Conservation (phyloP, 208 protist species). For the Porcisia deanei region DNA sequence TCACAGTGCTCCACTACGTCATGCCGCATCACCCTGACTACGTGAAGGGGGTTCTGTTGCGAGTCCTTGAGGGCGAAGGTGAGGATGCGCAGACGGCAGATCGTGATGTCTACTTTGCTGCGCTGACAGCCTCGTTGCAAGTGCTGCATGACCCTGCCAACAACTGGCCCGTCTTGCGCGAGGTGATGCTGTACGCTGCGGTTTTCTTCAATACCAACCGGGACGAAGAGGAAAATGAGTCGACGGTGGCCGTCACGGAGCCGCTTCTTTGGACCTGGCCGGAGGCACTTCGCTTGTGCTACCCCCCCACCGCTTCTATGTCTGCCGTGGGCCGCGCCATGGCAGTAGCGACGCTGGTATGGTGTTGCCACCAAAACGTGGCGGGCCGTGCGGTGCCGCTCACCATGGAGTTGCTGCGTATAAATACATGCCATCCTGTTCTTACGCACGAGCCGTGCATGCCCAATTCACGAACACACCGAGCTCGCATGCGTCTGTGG, state of each 20-base stretch:
- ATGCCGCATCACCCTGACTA: slow-evolving; percentile 41
- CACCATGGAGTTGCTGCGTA: slow-evolving; percentile 59
- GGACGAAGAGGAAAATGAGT: slow-evolving; percentile 82
- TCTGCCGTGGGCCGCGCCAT: slow-evolving; percentile 71
- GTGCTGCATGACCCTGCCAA: slow-evolving; percentile 50
- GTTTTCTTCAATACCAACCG: slow-evolving; percentile 73
- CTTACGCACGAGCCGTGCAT: slow-evolving; percentile 85
- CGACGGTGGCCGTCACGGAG: slow-evolving; percentile 75
- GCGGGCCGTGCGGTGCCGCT: slow-evolving; percentile 34
- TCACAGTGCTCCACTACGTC: slow-evolving; percentile 49
- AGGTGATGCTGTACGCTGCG: slow-evolving; percentile 62
- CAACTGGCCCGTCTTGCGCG: slow-evolving; percentile 48
- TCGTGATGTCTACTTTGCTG: slow-evolving; percentile 62
- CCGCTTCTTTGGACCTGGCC: slow-evolving; percentile 61
- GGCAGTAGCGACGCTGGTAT: slow-evolving; percentile 66
- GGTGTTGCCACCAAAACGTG: slow-evolving; percentile 42
- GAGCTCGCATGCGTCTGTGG: slow-evolving; percentile 84
- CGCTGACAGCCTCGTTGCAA: slow-evolving; percentile 51
- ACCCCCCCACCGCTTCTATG: slow-evolving; percentile 78
- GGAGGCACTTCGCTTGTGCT: slow-evolving; percentile 50
- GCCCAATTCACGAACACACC: slow-evolving; percentile 90
- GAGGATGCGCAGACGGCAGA: slow-evolving; percentile 61
- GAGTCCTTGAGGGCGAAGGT: slow-evolving; percentile 32
- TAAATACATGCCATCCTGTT: slow-evolving; percentile 55
- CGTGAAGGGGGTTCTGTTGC: slow-evolving; percentile 36